Evolutionary conservation across 306 rosid species (phyloP).

Genomic region (Prinsepia uniflora): DNA sequence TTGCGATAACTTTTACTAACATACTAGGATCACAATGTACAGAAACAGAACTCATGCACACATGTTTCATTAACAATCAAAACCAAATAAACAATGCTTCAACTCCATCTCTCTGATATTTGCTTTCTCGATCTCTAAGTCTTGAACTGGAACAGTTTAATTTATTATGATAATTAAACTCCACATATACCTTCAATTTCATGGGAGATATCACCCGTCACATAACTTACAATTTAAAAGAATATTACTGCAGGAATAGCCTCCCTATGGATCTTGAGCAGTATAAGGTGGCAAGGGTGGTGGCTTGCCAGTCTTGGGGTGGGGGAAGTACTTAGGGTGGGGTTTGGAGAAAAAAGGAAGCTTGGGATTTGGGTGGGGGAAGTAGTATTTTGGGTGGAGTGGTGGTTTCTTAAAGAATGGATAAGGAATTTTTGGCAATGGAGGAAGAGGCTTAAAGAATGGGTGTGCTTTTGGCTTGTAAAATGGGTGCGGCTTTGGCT

Average conservation of each 20-base stretch:
- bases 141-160: neutral
- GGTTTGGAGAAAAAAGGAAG: constrained; percentile 23
- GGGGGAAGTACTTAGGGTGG: constrained; percentile 38
- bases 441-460: constrained; percentile 18
- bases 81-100: neutral
- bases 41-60: neutral
- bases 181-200: neutral
- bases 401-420: constrained; percentile 24
- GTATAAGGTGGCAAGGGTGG: constrained; percentile 32
- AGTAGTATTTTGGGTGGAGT: constrained; percentile 13
- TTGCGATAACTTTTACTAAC: neutral
- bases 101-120: neutral
- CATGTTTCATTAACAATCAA: neutral
- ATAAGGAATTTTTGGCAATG: constrained; percentile 17
- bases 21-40: neutral
- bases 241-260: neutral
- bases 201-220: neutral
- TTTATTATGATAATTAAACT: neutral
- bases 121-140: neutral
- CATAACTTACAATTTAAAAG: neutral
- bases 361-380: constrained; percentile 11
- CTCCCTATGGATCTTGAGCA: constrained; percentile 37
- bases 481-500: constrained; percentile 29
- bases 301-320: constrained; percentile 47
- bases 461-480: constrained; percentile 27